phyloP scores from a whole-genome alignment of 2,329 filamentous ascomycete genomes.

The Thermoascus crustaceus region DNA sequence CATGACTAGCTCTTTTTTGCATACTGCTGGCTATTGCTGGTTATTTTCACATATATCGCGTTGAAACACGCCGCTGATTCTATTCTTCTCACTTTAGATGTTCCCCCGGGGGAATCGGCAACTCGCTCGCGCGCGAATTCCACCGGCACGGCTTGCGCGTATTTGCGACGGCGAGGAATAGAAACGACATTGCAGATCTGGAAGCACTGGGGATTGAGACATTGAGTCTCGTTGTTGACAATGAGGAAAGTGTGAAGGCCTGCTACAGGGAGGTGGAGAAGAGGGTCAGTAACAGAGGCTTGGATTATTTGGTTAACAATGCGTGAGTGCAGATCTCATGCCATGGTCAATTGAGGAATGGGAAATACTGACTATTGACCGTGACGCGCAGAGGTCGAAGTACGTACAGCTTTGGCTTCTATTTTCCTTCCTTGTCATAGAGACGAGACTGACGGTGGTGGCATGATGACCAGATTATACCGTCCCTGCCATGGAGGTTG shows the following conservation, averaged over 20 bases:
- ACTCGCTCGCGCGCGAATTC: constrained; percentile 52
- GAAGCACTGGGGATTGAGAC: constrained; percentile 46
- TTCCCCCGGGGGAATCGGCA: constrained; percentile 50
- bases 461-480: constrained; percentile 40
- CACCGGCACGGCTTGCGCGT: constrained; percentile 46
- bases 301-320: constrained; percentile 54
- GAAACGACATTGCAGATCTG: constrained; percentile 42
- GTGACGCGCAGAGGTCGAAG: constrained; percentile 11
- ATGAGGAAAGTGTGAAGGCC: constrained; percentile 39
- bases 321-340: constrained; percentile 29
- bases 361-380: constrained; percentile 7
- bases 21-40: too few species aligned
- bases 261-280: constrained; percentile 41
- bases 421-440: neutral
- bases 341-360: constrained; percentile 4
- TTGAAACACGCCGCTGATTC: constrained; percentile 5
- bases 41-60: too few species aligned
- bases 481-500: constrained; percentile 49
- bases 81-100: constrained; percentile 26
- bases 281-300: constrained; percentile 38
- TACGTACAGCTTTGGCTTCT: constrained; percentile 1
- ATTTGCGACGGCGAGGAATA: constrained; percentile 50
- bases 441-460: neutral
- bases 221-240: constrained; percentile 46
- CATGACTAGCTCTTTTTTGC: too few species aligned